These are phyloP conservation scores for Mycena galericulata DNA, from an alignment of 768 basidiomycete species.

Conservation along the genomic window DNA sequence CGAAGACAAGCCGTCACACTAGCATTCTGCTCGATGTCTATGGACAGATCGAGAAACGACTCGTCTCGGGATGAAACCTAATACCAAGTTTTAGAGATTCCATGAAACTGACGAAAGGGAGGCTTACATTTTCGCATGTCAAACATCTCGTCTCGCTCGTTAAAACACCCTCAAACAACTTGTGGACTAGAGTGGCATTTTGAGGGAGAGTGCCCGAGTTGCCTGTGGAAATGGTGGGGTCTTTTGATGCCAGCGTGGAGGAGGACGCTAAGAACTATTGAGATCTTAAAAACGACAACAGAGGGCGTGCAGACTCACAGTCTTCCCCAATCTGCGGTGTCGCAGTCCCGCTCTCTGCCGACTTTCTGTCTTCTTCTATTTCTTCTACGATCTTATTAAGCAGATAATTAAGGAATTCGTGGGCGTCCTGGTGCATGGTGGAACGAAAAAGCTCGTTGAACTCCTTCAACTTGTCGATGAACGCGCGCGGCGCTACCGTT, in stretches of 20 bases:
- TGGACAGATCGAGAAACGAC: conserved; percentile 96
- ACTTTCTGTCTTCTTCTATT: conserved; percentile 78
- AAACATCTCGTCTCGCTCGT: conserved; percentile 98
- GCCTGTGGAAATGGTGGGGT: conserved; percentile 53
- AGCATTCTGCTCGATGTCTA: conserved; percentile 98
- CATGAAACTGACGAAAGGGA: conserved; percentile 17
- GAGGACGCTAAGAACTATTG: conserved; percentile 61
- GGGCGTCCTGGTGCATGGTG: conserved; percentile 97
- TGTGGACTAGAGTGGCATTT: conserved; percentile 86
- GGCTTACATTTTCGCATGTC: conserved; percentile 93
- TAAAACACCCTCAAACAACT: conserved; percentile 91
- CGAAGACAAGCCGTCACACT: conserved; percentile 96
- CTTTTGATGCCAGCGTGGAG: conserved; percentile 63
- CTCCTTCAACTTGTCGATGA: conserved; percentile 94
- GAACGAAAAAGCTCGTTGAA: conserved; percentile 92
- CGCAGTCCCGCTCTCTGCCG: conserved; percentile 43
- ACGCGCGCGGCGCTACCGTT: conserved; percentile 88
- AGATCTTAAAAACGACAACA: not conserved
- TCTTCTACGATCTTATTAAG: conserved; percentile 96
- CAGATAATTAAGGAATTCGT: conserved; percentile 96
- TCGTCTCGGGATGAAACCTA: conserved; percentile 95
- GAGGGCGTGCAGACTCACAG: conserved; percentile 62
- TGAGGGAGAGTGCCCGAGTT: conserved; percentile 60
- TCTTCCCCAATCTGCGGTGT: conserved; percentile 64
- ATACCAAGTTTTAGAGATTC: conserved; percentile 11